Evolutionary conservation across 805 yeast genomes (phyloP), one percentile per base, ranked within the genome.

Genomic region (Cephaloascus albidus): DNA sequence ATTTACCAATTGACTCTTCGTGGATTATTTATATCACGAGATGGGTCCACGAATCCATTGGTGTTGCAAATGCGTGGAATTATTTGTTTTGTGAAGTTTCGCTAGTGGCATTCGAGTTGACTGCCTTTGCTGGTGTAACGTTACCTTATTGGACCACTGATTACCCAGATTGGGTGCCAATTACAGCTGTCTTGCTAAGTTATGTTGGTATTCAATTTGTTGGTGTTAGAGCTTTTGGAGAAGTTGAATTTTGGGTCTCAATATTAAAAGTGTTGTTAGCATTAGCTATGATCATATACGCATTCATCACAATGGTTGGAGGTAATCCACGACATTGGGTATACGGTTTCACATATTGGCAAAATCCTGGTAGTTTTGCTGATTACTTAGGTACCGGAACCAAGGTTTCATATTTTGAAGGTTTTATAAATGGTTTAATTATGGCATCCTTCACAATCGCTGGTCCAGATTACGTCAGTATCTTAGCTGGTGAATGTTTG

Each of bases 151-250:
- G 64, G 64, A 51, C 53, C 58, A 48, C 63, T 40, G 57, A 65
- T 46, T 48, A 68, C 10, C 69, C 65, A 41, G 65, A 55, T 8
- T 65, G 67, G 58, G 68, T 65, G 12, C 49, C 60, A 10, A 65
- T 65, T 16, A 31, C 33, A 8, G 10, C 14, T 6, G 33, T 31
- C 14, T 31, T 31, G 18, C 8, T 31, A 14, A 31, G 8, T 6
- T 31, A 45, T 50, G 23, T 50, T 48, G 23, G 51, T 2, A 43
- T 50, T 38, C 49, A 50, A 38, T 34, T 50, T 18, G 47, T 48
- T 31, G 53, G 51, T 3, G 53, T 50, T 28, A 42, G 36, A 14
- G 44, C 45, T 12, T 50, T 47, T 30, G 53, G 53, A 14, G 53
- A 50, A 27, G 38, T 43, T 15, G 53, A 50, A 40, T 50, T 50